Conservation (phyloP, 2,329 filamentous ascomycete genomes). For the Fusarium sororula region DNA sequence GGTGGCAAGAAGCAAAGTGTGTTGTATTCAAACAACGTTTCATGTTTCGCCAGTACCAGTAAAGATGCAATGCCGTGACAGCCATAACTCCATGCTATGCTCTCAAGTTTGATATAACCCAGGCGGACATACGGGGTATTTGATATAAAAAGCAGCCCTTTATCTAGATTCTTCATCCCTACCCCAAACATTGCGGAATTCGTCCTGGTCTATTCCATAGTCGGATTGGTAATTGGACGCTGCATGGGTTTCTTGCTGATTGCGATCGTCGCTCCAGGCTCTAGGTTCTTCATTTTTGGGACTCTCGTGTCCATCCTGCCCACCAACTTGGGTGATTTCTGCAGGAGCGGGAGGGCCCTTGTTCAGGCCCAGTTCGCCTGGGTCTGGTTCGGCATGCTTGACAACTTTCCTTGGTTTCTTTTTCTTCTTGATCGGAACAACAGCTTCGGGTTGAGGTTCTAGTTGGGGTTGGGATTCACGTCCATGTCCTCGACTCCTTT, state of each 20-base stretch:
- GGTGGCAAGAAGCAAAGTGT: not conserved
- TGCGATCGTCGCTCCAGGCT: conserved; percentile 1
- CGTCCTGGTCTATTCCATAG: conserved; percentile 49
- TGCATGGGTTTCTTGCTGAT: conserved; percentile 22
- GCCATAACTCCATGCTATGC: conserved; percentile 43
- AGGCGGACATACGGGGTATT: conserved; percentile 29
- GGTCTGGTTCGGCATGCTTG: conserved; percentile 48
- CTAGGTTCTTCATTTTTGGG: conserved; percentile 33
- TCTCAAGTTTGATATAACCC: conserved; percentile 6
- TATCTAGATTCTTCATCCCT: conserved; percentile 39
- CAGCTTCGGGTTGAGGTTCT: conserved; percentile 38
- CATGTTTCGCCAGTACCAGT: not conserved
- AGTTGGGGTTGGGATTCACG: conserved; percentile 26
- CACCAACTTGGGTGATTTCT: conserved; percentile 13
- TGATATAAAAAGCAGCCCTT: conserved; percentile 18
- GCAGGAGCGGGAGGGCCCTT: conserved; percentile 35
- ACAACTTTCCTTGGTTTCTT: conserved; percentile 50
- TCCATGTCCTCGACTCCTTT: conserved; percentile 20
- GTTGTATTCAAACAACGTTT: not conserved
- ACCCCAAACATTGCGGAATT: conserved; percentile 59
- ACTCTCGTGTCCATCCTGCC: conserved; percentile 34
- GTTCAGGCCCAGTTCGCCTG: conserved; percentile 39
- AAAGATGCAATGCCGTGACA: conserved; percentile 18
- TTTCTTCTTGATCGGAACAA: conserved; percentile 52
- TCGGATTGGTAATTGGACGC: conserved; percentile 39